These are phyloP conservation scores for Neolentinus lepideus DNA, from an alignment of 1,284 basidiomycete genomes.

Conservation along the genomic window DNA sequence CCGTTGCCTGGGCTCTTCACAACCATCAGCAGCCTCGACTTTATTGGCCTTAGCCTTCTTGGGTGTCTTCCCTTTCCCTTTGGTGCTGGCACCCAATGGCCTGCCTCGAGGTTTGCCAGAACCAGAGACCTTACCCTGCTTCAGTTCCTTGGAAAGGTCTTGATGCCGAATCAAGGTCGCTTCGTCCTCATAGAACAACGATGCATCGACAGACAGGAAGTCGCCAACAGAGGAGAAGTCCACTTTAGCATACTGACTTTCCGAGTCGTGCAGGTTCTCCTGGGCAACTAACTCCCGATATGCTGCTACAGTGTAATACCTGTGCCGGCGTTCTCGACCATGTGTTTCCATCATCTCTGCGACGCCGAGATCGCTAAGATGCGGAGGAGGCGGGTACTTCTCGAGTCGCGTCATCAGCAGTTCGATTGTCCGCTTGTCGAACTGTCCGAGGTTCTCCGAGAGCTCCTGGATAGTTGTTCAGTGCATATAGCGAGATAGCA, in stretches of 20 bases:
- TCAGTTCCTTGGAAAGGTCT: slow-evolving; percentile 34
- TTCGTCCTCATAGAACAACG: slow-evolving; percentile 46
- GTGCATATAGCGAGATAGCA: slow-evolving; percentile 6
- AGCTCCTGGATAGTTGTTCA: slow-evolving; percentile 46
- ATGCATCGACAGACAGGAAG: slow-evolving; percentile 36
- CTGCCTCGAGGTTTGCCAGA: background rate
- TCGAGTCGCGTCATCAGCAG: slow-evolving; percentile 64
- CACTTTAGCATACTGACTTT: slow-evolving; percentile 31
- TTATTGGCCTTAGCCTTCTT: slow-evolving; percentile 16
- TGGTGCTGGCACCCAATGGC: background rate
- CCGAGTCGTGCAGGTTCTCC: slow-evolving; percentile 49
- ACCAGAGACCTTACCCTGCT: background rate
- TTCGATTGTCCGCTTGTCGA: slow-evolving; percentile 75
- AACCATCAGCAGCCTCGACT: slow-evolving; percentile 7
- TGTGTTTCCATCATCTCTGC: slow-evolving; percentile 64
- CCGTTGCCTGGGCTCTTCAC: slow-evolving; percentile 6
- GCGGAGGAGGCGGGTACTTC: slow-evolving; percentile 52
- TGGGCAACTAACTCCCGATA: slow-evolving; percentile 48
- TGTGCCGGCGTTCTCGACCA: slow-evolving; percentile 74
- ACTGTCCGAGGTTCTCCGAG: slow-evolving; percentile 51
- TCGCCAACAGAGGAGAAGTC: slow-evolving; percentile 45
- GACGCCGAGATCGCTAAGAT: slow-evolving; percentile 64
- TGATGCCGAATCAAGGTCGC: slow-evolving; percentile 36
- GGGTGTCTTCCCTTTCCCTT: background rate
- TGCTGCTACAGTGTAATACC: slow-evolving; percentile 65